Conservation (phyloP, 768 basidiomycete genomes). For the Mycena maculata region DNA sequence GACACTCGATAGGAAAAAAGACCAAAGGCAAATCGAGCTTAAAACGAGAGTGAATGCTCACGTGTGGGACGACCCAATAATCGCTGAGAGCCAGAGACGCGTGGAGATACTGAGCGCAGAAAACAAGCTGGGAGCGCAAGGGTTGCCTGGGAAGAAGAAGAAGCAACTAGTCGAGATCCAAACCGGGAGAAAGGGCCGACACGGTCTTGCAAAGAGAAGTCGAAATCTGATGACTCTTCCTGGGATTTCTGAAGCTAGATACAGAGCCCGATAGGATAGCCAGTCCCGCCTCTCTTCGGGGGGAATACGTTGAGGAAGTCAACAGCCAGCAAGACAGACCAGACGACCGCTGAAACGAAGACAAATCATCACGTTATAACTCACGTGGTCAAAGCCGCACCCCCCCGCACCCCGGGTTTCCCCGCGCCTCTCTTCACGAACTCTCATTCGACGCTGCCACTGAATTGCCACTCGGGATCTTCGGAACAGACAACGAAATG, state of each 20-base stretch:
- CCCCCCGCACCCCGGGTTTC: no score
- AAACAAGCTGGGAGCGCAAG: conserved; percentile 21
- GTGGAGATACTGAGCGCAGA: conserved; percentile 26
- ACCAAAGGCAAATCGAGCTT: conserved; percentile 22
- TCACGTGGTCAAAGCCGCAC: no score
- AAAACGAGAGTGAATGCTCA: conserved; percentile 26
- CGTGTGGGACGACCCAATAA: conserved; percentile 21
- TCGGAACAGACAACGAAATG: not conserved
- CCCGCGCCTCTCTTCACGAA: no score
- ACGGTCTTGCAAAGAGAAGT: conserved; percentile 16
- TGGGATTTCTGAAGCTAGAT: not conserved
- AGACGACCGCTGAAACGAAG: not conserved
- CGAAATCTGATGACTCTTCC: conserved; percentile 16
- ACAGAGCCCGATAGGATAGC: conserved; percentile 20
- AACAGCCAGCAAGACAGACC: not conserved
- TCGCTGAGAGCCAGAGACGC: conserved; percentile 10
- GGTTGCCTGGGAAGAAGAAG: conserved; percentile 32
- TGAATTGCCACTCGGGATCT: not conserved
- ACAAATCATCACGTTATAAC: conserved; percentile 5
- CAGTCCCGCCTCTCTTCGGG: not conserved
- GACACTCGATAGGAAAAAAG: conserved; percentile 17
- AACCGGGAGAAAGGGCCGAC: conserved; percentile 14
- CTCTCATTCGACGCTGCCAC: no score
- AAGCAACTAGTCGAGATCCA: conserved; percentile 15
- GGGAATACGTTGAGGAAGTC: not conserved